These are phyloP conservation scores for Ceratobasidium sp. DNA, from an alignment of 1,284 basidiomycete species.

Conservation along the genomic window DNA sequence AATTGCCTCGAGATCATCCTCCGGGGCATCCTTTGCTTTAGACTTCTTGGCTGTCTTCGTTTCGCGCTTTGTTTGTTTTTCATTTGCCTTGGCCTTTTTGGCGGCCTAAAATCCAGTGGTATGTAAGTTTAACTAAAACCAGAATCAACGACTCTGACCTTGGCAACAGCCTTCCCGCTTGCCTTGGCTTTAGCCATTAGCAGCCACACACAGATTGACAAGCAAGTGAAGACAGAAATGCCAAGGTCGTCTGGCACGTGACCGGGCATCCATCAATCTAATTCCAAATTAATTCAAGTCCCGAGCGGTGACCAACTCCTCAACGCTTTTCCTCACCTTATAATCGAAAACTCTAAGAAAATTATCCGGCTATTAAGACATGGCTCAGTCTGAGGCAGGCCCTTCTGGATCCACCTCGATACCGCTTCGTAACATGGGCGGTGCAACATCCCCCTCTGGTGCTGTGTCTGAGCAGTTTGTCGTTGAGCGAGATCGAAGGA, in stretches of 20 bases:
- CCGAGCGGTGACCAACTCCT: background rate
- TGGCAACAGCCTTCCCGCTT: slow-evolving; percentile 59
- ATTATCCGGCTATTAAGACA: background rate
- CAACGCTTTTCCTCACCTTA: no score
- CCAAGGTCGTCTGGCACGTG: slow-evolving; percentile 2
- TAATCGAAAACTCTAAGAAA: no score
- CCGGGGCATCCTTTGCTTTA: slow-evolving; percentile 58
- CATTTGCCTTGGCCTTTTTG: slow-evolving; percentile 75
- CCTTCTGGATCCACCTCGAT: background rate
- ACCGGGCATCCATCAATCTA: background rate
- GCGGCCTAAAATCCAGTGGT: slow-evolving; percentile 60
- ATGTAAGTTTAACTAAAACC: background rate
- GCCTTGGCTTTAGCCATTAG: slow-evolving; percentile 50
- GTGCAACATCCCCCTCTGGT: slow-evolving; percentile 11
- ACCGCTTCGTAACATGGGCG: slow-evolving; percentile 24
- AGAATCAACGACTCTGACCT: background rate
- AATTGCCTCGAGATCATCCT: slow-evolving; percentile 81
- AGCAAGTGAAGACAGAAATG: no score
- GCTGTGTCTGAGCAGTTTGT: slow-evolving; percentile 29
- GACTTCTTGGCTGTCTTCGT: slow-evolving; percentile 68
- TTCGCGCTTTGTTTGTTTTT: slow-evolving; percentile 76
- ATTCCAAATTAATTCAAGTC: background rate
- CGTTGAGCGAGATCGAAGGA: slow-evolving; percentile 30
- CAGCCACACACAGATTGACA: background rate
- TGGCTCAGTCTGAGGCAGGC: slow-evolving; percentile 32